A percentile compares a stretch with the other conserved stretches of the same genome.
Conservation (phyloP, 2,329 filamentous ascomycete genomes). For the Venturia aucupariae region DNA sequence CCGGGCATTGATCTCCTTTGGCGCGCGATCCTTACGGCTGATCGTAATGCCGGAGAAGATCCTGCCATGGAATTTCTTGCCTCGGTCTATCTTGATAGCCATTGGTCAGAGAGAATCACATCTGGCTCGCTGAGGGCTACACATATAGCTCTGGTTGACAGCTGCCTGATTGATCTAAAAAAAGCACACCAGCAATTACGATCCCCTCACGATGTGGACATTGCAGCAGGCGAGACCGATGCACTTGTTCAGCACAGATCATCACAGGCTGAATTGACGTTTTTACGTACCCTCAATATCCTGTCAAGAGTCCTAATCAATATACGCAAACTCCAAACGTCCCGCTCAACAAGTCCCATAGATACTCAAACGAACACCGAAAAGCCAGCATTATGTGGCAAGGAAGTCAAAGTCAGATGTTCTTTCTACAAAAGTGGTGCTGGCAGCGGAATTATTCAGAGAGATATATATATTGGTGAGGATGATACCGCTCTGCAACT, state of each 20-base stretch:
- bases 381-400: conserved; percentile 47
- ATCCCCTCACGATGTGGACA: background rate
- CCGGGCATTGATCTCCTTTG: conserved; percentile 64
- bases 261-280: conserved; percentile 12
- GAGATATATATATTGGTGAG: conserved; percentile 51
- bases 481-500: conserved; percentile 64
- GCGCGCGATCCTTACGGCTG: conserved; percentile 66
- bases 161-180: conserved; percentile 57
- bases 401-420: conserved; percentile 59
- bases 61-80: conserved; percentile 63
- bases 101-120: conserved; percentile 29
- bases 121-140: conserved; percentile 43
- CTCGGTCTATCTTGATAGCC: conserved; percentile 56
- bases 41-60: conserved; percentile 55
- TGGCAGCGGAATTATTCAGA: background rate
- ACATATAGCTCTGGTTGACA: conserved; percentile 62
- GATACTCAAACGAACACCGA: background rate
- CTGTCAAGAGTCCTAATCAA: conserved; percentile 25
- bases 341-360: conserved; percentile 17
- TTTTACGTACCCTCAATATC: conserved; percentile 28
- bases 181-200: conserved; percentile 15
- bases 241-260: background rate
- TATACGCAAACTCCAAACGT: conserved; percentile 25
- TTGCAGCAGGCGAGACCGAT: background rate
- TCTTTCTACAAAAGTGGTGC: conserved; percentile 48